phyloP scores from a whole-genome alignment of 805 yeast genomes.

The Hanseniaspora lachancei region DNA sequence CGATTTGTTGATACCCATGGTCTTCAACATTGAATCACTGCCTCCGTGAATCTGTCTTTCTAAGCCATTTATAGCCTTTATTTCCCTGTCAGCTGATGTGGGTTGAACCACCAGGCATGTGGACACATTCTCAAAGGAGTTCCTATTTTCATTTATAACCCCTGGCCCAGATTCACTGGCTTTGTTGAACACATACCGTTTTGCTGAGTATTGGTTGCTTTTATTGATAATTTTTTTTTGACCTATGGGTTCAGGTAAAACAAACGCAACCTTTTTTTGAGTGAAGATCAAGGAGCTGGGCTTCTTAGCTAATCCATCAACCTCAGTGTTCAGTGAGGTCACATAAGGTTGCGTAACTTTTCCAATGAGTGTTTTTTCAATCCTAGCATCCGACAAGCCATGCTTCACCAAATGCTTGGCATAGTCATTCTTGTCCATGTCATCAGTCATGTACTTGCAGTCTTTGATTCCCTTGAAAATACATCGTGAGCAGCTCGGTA shows the following conservation, averaged over 20 bases:
- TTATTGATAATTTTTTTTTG: not conserved
- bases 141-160: not conserved
- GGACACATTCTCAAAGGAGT: not conserved
- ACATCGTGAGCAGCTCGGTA: constrained; percentile 3
- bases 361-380: not conserved
- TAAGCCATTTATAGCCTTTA: too few species aligned
- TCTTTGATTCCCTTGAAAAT: not conserved
- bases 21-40: not conserved
- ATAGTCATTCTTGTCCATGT: not conserved
- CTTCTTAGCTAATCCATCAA: not conserved
- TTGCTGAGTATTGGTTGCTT: not conserved
- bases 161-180: not conserved
- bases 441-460: constrained; percentile 3
- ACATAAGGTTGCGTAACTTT: not conserved
- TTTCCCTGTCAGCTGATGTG: not conserved
- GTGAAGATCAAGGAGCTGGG: not conserved
- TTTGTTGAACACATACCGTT: not conserved
- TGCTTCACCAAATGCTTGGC: not conserved
- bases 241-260: not conserved
- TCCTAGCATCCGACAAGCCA: not conserved
- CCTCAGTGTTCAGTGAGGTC: not conserved
- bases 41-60: too few species aligned
- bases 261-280: not conserved
- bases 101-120: not conserved
- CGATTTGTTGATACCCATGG: not conserved